Evolutionary conservation across 148 eudicot species (phyloP), one percentile per base, ranked within the genome.

Genomic region (Tetragonia tetragonoides): DNA sequence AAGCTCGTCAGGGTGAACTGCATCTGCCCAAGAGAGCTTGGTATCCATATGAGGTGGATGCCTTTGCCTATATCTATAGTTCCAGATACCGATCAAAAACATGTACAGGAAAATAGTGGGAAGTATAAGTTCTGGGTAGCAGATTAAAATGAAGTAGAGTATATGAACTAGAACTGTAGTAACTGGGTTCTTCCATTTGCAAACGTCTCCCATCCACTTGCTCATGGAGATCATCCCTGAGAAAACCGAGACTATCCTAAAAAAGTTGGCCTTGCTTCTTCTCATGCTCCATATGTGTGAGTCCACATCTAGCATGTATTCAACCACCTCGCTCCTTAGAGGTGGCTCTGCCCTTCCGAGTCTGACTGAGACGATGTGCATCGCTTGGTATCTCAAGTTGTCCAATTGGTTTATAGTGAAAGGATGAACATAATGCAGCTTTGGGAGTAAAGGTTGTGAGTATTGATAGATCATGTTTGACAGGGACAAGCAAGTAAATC

Each of bases 251-350:
- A 84, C 83, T 60, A 80, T 84, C 12, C 86, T 68, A 61, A 84
- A 84, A 63, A 84, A 84, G 66, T 84, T 84, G 15, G 86, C 86
- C 66, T 84, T 83, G 72, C 86, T 80, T 73, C 74, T 74, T 44
- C 86, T 84, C 86, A 84, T 84, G 60, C 81, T 77, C 86, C 86
- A 84, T 77, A 84, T 84, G 81, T 84, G 83, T 57, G 83, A 84
- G 46, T 76, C 83, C 8, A 84, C 81, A 73, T 84, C 86, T 1
- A 84, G 80, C 83, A 84, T 76, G 83, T 72, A 84, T 7, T 84
- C 86, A 1, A 83, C 83, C 51, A 84, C 77, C 57, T 84, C 86
- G 56, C 77, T 62, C 37, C 86, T 80, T 14, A 84, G 77, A 68
- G 86, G 86, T 1, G 86, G 86, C 38, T 84, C 86, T 41, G 86